Evolutionary conservation across 1,139 yeast genomes (phyloP).

Genomic region (Zygoascus hellenicus): DNA sequence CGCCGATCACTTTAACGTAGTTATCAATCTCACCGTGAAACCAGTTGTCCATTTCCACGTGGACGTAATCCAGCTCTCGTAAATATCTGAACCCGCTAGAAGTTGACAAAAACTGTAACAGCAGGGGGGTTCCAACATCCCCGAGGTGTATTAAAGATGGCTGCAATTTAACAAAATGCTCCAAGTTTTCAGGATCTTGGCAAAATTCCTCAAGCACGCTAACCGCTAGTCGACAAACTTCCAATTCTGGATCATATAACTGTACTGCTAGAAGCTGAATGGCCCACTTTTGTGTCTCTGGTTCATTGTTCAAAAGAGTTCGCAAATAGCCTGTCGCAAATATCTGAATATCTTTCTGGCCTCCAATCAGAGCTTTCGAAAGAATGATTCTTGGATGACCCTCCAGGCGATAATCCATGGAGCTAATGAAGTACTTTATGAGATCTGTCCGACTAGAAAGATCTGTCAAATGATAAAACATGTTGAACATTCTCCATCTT

Average conservation of each 20-base stretch:
- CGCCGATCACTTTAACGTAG: slow-evolving; percentile 51
- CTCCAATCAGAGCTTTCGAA: slow-evolving; percentile 56
- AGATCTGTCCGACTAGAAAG: slow-evolving; percentile 54
- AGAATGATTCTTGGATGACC: slow-evolving; percentile 66
- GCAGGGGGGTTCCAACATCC: slow-evolving; percentile 42
- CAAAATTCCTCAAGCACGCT: slow-evolving; percentile 46
- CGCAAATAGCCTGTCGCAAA: slow-evolving; percentile 54
- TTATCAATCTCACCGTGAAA: slow-evolving; percentile 47
- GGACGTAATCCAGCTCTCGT: slow-evolving; percentile 46
- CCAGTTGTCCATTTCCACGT: slow-evolving; percentile 56
- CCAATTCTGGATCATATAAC: slow-evolving; percentile 58
- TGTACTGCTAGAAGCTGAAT: slow-evolving; percentile 56
- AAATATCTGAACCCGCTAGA: slow-evolving; percentile 52
- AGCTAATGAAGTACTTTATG: slow-evolving; percentile 50
- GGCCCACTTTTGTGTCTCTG: slow-evolving; percentile 36
- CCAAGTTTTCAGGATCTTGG: slow-evolving; percentile 38
- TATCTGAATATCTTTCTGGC: slow-evolving; percentile 47
- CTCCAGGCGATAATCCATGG: slow-evolving; percentile 55
- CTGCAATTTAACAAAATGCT: slow-evolving; percentile 39
- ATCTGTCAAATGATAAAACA: slow-evolving; percentile 65
- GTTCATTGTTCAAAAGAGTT: slow-evolving; percentile 32
- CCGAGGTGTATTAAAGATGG: slow-evolving; percentile 47
- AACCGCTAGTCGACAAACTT: slow-evolving; percentile 55
- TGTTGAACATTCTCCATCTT: slow-evolving; percentile 80
- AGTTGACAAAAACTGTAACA: slow-evolving; percentile 50